phyloP scores from a whole-genome alignment of 345 rosid genomes.

The Anacardium occidentale region DNA sequence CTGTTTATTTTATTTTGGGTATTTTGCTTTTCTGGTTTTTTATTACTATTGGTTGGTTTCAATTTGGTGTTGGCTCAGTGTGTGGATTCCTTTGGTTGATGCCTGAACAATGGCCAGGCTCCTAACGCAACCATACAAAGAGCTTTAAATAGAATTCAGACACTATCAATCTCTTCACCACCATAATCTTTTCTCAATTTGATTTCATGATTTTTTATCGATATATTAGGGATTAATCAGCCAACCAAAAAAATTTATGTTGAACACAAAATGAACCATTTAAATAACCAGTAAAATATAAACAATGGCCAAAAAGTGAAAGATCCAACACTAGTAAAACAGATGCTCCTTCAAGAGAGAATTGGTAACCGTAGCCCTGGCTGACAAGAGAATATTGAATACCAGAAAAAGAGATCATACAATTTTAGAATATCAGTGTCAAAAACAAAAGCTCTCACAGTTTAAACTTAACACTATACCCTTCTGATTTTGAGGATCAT shows the following conservation, averaged over 20 bases:
- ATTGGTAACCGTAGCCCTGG: neutral
- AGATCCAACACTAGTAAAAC: neutral
- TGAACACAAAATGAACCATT: neutral
- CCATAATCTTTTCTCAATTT: neutral
- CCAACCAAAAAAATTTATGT: neutral
- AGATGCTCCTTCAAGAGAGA: neutral
- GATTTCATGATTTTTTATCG: constrained; percentile 3
- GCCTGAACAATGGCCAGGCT: no score
- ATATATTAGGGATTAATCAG: neutral
- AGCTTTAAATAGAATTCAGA: neutral
- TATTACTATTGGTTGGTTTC: no score
- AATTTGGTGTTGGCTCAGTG: neutral
- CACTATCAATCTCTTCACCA: neutral
- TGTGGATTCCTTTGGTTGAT: neutral
- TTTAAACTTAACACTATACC: neutral
- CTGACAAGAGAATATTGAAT: neutral
- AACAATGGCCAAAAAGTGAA: neutral
- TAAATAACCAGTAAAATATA: neutral
- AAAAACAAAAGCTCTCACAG: neutral
- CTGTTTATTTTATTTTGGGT: no score
- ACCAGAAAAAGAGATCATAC: neutral
- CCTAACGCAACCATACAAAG: neutral
- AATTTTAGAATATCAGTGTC: neutral
- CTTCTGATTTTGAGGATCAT: neutral
- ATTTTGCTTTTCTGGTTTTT: no score